phyloP scores from a whole-genome alignment of 495 filamentous ascomycete species.

The Trichoderma virens region DNA sequence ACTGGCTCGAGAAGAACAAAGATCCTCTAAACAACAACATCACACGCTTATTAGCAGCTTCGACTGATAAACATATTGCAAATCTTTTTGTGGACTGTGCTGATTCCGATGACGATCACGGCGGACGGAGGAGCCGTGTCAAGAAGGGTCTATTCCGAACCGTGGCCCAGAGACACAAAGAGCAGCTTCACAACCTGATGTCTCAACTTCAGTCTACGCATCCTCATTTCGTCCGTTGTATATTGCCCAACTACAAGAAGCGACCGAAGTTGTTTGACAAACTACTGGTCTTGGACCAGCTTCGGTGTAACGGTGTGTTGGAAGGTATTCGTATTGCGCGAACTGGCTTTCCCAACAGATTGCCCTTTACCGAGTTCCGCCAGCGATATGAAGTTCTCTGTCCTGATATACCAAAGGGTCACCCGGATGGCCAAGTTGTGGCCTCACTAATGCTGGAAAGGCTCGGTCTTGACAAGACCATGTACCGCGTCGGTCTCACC shows the following conservation, averaged over 20 bases:
- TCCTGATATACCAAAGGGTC: conserved; percentile 78
- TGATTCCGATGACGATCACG: conserved; percentile 58
- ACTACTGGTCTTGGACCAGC: conserved; percentile 84
- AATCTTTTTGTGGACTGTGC: conserved; percentile 82
- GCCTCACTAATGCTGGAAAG: conserved; percentile 85
- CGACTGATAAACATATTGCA: conserved; percentile 74
- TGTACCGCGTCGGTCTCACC: conserved; percentile 90
- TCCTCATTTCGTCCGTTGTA: conserved; percentile 97
- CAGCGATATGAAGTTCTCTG: conserved; percentile 97
- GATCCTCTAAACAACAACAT: conserved; percentile 97
- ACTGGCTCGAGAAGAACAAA: conserved; percentile 99
- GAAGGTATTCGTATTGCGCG: conserved; percentile 97
- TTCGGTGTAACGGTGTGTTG: conserved; percentile 96
- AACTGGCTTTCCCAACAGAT: conserved; percentile 94
- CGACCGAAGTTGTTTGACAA: conserved; percentile 87
- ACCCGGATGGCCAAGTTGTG: conserved; percentile 80
- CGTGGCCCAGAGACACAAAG: conserved; percentile 95
- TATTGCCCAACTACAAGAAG: conserved; percentile 98
- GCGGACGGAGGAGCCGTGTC: conserved; percentile 67
- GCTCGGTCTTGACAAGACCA: conserved; percentile 70
- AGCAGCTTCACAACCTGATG: conserved; percentile 93
- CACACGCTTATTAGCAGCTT: conserved; percentile 76
- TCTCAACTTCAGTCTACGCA: conserved; percentile 91
- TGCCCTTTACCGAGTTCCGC: conserved; percentile 88
- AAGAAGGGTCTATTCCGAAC: conserved; percentile 98